Percentiles rank a stretch among this genome's conserved stretches.
phyloP scores from a whole-genome alignment of 441 rosid genomes.

The Hura crepitans region DNA sequence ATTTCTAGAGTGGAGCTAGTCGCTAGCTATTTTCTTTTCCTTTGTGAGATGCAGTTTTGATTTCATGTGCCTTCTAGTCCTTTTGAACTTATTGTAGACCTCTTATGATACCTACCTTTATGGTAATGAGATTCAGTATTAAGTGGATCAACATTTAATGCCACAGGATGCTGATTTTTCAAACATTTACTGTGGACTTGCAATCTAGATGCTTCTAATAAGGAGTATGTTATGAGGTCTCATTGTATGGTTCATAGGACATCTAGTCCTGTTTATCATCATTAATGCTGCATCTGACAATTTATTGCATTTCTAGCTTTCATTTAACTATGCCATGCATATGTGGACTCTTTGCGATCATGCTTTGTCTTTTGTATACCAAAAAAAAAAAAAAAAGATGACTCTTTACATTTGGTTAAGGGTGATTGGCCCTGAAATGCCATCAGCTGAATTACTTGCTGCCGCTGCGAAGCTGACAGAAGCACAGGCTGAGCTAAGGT shows the following conservation, averaged over 20 bases:
- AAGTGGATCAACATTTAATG: not conserved
- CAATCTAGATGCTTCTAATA: not conserved
- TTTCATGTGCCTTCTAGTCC: not conserved
- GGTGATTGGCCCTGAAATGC: conserved; percentile 89
- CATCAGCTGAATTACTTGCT: conserved; percentile 85
- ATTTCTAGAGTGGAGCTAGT: not conserved
- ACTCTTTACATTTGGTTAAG: conserved; percentile 36
- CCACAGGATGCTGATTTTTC: not conserved
- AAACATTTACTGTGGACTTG: not conserved
- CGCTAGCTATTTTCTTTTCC: not conserved
- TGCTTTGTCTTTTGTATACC: not conserved
- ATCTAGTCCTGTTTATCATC: not conserved
- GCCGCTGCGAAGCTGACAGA: conserved; percentile 94
- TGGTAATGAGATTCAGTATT: not conserved
- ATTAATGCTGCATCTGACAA: not conserved
- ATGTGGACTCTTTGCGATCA: not conserved
- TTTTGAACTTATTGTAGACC: not conserved
- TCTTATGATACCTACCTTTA: not conserved
- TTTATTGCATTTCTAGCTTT: not conserved
- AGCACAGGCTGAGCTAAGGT: conserved; percentile 90
- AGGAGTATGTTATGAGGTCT: not conserved
- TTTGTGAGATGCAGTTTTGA: not conserved
- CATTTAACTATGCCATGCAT: not conserved
- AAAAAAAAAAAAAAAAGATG: conserved; percentile 2
- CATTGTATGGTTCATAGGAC: not conserved